Evolutionary conservation across 768 basidiomycete species (phyloP), one percentile per base, ranked within the genome.

Genomic region (Gloeopeniophorella convolvens): DNA sequence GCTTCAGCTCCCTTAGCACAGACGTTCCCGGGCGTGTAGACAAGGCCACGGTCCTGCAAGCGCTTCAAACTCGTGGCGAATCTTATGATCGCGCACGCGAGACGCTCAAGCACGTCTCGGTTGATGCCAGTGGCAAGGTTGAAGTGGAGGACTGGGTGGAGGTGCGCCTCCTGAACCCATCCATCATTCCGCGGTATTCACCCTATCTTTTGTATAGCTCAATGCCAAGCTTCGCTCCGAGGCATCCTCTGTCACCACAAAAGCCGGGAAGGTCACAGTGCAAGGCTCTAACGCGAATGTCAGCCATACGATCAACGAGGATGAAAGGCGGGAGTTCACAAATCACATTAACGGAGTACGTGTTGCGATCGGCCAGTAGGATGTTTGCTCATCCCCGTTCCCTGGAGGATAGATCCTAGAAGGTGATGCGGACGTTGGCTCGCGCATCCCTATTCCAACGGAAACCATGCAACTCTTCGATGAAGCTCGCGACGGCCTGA

Each of bases 121-220:
- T 97, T 42, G 95, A 98, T 66, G 85, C 95, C 5, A 90, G 87
- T 66, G 95, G 96, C 37, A 90, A 92, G 66, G 83, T 99, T 51
- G 96, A 97, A 67, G 71, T 98, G 51, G 96, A 98, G 59, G 96
- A 98, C 64, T 99, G 91, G 85, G 94, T 98, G 37, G 95, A 98
- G 79, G 88, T 94, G 56, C 53, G 79, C 55, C 30, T 11, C 27
- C 11, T 39, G 16, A 34, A 23, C 34, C 41, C 11, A 12, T 24
- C 23, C 24, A 1, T 34, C 13, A 15, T 44, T n/a, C 28, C 4
- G 27, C n/a, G n/a, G n/a, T n/a, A 36, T n/a, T 32, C n/a, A 23
- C 51, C 26, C 30, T 42, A 36, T 24, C 40, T 40, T 36, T 27
- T 23, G 31, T 45, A 20, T 55, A 91, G 89, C 77, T 94, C 54